Conservation (phyloP, 2,329 filamentous ascomycete species). For the Fusarium odoratissimum region DNA sequence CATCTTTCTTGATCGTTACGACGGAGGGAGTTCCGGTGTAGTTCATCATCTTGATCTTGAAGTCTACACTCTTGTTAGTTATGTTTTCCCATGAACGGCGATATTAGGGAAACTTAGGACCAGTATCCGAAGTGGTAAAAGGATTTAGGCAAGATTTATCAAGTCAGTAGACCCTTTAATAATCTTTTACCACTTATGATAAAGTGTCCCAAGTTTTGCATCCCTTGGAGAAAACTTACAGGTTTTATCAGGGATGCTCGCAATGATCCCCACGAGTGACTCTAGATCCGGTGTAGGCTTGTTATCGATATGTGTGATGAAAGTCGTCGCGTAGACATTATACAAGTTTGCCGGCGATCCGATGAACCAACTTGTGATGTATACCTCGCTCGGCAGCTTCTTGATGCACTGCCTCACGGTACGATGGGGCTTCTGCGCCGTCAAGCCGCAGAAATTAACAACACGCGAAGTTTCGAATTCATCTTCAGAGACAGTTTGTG, state of each 20-base stretch:
- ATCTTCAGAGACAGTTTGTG: conserved; percentile 87
- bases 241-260: conserved; percentile 92
- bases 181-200: too few species aligned
- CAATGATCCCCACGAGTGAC: conserved; percentile 82
- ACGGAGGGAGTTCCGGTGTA: conserved; percentile 99
- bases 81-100: neutral
- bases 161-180: too few species aligned
- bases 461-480: conserved; percentile 93
- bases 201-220: too few species aligned
- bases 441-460: conserved; percentile 93
- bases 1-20: conserved; percentile 99
- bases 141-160: too few species aligned
- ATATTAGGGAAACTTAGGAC: too few species aligned
- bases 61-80: conserved; percentile 66
- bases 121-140: fast-evolving
- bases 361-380: conserved; percentile 86
- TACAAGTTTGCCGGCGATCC: conserved; percentile 89
- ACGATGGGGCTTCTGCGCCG: conserved; percentile 92
- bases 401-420: conserved; percentile 97
- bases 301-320: conserved; percentile 95
- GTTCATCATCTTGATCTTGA: conserved; percentile 96
- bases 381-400: conserved; percentile 96
- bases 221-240: conserved; percentile 62
- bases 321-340: conserved; percentile 93
- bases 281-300: conserved; percentile 84